These are phyloP conservation scores for Penicillium canariense DNA, from an alignment of 495 filamentous ascomycete species.

Conservation along the genomic window DNA sequence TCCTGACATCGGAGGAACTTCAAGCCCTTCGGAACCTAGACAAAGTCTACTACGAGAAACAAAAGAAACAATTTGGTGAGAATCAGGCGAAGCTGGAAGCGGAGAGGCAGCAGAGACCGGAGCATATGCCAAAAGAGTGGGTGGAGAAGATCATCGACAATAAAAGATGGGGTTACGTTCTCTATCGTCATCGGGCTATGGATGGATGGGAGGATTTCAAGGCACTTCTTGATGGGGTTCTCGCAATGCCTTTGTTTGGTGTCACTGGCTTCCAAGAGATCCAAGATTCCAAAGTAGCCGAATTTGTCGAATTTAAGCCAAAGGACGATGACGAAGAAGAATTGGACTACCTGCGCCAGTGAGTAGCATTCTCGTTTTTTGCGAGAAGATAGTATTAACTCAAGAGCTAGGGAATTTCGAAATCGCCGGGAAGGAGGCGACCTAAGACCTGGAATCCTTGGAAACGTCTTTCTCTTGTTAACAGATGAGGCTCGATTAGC, in stretches of 20 bases:
- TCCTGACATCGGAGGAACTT: neutral
- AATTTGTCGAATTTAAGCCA: neutral
- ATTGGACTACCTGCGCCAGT: neutral
- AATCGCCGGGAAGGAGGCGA: neutral
- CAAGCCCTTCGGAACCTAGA: neutral
- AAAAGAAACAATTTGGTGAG: neutral
- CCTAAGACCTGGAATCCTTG: neutral
- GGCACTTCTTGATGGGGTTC: neutral
- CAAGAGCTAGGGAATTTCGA: neutral
- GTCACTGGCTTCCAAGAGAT: neutral
- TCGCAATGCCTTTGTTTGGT: neutral
- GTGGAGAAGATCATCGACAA: neutral
- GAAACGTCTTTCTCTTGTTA: slow-evolving; percentile 1
- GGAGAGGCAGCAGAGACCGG: neutral
- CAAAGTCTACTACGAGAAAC: neutral
- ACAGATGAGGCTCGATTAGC: neutral
- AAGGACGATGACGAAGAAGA: neutral
- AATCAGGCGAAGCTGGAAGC: no score
- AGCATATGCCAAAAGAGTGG: neutral
- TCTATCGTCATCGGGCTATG: neutral
- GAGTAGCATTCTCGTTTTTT: slow-evolving; percentile 19
- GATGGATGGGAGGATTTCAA: neutral
- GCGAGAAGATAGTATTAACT: neutral
- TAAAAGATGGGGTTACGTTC: neutral
- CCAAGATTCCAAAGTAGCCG: neutral